Conservation (phyloP, 768 basidiomycete genomes). For the Rhizopogon vinicolor region DNA sequence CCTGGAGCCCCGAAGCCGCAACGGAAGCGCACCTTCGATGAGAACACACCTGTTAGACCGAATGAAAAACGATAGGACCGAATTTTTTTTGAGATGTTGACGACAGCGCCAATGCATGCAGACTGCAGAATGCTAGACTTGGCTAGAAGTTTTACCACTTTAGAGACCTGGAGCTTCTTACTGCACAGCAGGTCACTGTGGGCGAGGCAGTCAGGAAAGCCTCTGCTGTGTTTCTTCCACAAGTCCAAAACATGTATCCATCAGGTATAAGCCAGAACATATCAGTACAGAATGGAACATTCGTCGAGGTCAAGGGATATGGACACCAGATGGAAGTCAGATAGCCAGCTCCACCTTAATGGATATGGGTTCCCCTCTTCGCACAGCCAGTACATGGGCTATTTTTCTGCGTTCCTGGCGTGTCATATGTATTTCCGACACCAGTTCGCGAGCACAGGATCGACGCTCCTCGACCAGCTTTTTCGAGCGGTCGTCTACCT, state of each 20-base stretch:
- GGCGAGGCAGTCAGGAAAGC: conserved; percentile 36
- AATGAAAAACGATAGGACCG: too few species aligned
- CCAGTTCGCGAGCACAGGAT: conserved; percentile 54
- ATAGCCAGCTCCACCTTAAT: conserved; percentile 25
- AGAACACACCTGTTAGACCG: too few species aligned
- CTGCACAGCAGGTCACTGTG: conserved; percentile 27
- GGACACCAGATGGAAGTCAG: conserved; percentile 86
- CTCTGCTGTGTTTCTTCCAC: conserved; percentile 77
- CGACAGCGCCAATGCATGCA: too few species aligned
- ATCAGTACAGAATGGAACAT: conserved; percentile 75
- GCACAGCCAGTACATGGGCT: conserved; percentile 89
- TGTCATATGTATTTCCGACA: conserved; percentile 73
- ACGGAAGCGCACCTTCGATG: too few species aligned
- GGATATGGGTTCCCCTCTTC: conserved; percentile 89
- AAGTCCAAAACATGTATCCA: conserved; percentile 86
- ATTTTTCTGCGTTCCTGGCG: conserved; percentile 72
- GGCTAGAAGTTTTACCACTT: too few species aligned
- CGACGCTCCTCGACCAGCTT: conserved; percentile 42
- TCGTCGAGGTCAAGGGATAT: conserved; percentile 89
- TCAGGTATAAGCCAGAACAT: conserved; percentile 82
- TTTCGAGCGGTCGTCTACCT: conserved; percentile 45
- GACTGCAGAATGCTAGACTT: too few species aligned
- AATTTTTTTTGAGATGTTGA: too few species aligned
- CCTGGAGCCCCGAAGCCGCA: too few species aligned
- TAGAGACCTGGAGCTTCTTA: conserved; percentile 65